A percentile compares a stretch with the other conserved stretches of the same genome.
phyloP scores from a whole-genome alignment of 2,329 filamentous ascomycete species.

The Pseudogymnoascus sp. region DNA sequence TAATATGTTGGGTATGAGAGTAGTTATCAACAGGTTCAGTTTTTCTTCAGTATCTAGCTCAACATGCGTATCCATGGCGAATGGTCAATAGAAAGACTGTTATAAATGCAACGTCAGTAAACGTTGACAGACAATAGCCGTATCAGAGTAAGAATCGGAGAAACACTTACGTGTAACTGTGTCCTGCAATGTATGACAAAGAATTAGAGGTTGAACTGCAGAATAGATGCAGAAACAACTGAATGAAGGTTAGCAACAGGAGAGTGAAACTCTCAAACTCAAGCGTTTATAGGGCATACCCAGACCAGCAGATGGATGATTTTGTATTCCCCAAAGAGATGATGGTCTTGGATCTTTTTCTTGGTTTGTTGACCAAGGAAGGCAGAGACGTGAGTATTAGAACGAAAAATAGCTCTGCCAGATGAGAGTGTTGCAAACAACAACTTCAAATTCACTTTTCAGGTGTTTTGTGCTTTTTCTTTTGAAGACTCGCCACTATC shows the following conservation, averaged over 20 bases:
- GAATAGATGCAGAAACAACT: background rate
- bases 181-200: background rate
- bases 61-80: background rate
- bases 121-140: background rate
- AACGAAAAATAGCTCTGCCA: background rate
- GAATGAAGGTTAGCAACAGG: background rate
- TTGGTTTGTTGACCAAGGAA: background rate
- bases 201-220: background rate
- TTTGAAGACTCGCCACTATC: too few relatives aligned
- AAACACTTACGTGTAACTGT: background rate
- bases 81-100: background rate
- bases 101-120: background rate
- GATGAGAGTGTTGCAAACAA: background rate
- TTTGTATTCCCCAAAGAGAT: background rate
- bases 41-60: background rate
- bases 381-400: background rate
- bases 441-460: background rate
- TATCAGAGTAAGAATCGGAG: background rate
- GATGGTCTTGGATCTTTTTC: background rate
- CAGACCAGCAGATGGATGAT: background rate
- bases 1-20: background rate
- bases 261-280: background rate
- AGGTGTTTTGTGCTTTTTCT: too few relatives aligned
- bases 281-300: background rate
- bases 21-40: background rate